Conservation (phyloP, 495 filamentous ascomycete genomes). For the Penicillium verhagenii region DNA sequence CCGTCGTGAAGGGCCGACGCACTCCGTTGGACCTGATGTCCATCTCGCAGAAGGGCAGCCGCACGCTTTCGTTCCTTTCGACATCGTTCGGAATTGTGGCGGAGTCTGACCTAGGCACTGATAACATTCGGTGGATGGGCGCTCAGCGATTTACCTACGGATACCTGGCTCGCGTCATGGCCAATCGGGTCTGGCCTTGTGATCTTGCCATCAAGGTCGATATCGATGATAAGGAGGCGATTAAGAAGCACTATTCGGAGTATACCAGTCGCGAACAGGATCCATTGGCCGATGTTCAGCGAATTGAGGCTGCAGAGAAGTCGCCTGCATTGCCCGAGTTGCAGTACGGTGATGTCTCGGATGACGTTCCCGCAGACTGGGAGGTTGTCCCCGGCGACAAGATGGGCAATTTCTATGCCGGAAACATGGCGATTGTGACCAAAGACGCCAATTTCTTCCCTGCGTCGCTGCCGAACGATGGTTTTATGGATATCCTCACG, state of each 20-base stretch:
- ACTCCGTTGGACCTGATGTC: constrained; percentile 84
- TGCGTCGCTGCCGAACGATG: constrained; percentile 79
- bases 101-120: constrained; percentile 84
- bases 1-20: constrained; percentile 78
- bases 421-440: constrained; percentile 93
- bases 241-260: constrained; percentile 68
- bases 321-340: constrained; percentile 65
- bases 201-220: constrained; percentile 82
- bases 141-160: constrained; percentile 80
- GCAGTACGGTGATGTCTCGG: constrained; percentile 73
- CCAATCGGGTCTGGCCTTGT: constrained; percentile 78
- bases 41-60: constrained; percentile 72
- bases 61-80: constrained; percentile 83
- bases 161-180: constrained; percentile 67
- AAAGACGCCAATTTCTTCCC: constrained; percentile 87
- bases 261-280: constrained; percentile 41
- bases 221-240: constrained; percentile 69
- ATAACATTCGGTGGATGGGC: constrained; percentile 91
- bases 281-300: constrained; percentile 14
- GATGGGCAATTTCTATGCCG: constrained; percentile 89
- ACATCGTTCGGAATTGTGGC: constrained; percentile 90
- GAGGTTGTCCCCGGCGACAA: constrained; percentile 66
- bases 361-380: constrained; percentile 75
- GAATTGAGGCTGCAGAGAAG: constrained; percentile 23
- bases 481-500: constrained; percentile 78